Evolutionary conservation across 2,329 filamentous ascomycete genomes (phyloP).

Genomic region (Penicillium expansum): DNA sequence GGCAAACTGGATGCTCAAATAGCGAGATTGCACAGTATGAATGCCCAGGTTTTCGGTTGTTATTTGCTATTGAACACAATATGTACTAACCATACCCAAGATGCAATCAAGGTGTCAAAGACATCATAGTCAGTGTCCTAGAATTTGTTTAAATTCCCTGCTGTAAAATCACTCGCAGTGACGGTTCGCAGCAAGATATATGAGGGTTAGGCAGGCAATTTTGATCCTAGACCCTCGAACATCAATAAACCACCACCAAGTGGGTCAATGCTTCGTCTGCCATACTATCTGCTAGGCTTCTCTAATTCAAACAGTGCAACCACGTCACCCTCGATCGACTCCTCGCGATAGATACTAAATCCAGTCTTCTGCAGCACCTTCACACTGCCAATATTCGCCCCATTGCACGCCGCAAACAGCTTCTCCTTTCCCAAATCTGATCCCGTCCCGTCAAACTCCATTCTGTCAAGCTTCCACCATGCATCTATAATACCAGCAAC

Average conservation of each 20-base stretch:
- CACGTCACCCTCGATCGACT: conserved; percentile 14
- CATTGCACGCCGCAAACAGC: no score
- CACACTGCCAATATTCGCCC: no score
- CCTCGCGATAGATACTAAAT: conserved; percentile 16
- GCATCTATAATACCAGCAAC: no score
- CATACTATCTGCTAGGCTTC: neutral
- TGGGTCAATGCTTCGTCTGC: neutral
- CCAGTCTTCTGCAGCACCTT: conserved; percentile 21
- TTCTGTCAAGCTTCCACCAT: no score
- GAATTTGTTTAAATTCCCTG: neutral
- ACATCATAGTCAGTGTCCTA: neutral
- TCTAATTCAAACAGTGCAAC: conserved; percentile 16
- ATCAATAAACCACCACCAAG: neutral
- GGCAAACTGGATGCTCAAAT: neutral
- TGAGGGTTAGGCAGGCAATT: neutral
- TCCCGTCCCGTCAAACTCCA: no score
- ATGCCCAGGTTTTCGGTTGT: neutral
- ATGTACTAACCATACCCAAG: neutral
- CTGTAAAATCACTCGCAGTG: neutral
- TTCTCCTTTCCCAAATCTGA: no score
- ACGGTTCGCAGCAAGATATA: neutral
- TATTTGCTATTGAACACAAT: neutral
- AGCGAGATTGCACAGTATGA: neutral
- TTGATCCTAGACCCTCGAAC: neutral
- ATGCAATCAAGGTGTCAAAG: neutral